These are phyloP conservation scores for Arabidopsis thaliana DNA, from an alignment of 345 rosid species.

Conservation along the genomic window DNA sequence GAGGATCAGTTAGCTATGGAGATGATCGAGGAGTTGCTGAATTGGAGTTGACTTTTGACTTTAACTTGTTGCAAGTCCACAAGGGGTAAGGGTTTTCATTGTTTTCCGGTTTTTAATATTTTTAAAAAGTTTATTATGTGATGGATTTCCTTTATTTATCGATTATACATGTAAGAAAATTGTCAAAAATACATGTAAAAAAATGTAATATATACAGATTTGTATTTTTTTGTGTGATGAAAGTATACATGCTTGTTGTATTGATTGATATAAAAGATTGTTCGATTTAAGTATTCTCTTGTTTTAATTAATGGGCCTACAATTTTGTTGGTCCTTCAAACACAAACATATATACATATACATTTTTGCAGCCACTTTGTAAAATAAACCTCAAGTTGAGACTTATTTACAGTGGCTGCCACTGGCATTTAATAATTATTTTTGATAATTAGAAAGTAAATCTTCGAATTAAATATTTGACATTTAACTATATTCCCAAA, in stretches of 20 bases:
- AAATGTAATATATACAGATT: conserved; percentile 22
- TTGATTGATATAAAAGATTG: background rate
- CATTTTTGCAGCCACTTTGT: too few relatives aligned
- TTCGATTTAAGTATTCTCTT: background rate
- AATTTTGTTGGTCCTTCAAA: too few relatives aligned
- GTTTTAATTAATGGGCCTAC: too few relatives aligned
- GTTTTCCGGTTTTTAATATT: background rate
- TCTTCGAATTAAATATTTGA: too few relatives aligned
- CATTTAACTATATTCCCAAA: too few relatives aligned
- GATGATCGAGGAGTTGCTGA: conserved; percentile 73
- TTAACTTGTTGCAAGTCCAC: background rate
- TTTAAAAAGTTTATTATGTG: background rate
- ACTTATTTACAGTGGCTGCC: too few relatives aligned
- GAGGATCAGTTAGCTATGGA: conserved; percentile 59
- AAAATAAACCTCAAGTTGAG: too few relatives aligned
- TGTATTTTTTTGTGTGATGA: background rate
- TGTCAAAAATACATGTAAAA: conserved; percentile 1
- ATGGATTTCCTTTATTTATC: background rate
- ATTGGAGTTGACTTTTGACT: conserved; percentile 51
- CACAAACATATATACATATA: too few relatives aligned
- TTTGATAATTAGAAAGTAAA: too few relatives aligned
- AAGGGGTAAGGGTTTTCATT: background rate
- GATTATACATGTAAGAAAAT: conserved; percentile 27
- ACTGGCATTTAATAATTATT: too few relatives aligned
- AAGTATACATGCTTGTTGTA: background rate